Evolutionary conservation across 2,329 filamentous ascomycete species (phyloP).

Genomic region (Thelonectria discophora): DNA sequence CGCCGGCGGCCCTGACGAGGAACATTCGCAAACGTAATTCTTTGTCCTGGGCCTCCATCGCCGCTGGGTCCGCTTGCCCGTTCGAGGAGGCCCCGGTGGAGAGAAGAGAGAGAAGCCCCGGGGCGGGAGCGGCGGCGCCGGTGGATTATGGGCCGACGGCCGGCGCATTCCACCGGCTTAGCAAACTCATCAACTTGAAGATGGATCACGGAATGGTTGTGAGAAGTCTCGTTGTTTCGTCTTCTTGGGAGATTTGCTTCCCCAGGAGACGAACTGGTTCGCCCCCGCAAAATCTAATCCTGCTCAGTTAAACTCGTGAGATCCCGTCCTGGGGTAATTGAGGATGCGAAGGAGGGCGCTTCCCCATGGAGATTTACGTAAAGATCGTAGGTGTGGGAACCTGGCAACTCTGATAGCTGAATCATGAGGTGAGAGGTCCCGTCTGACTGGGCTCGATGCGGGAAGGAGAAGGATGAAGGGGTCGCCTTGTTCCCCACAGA

Average conservation of each 20-base stretch:
- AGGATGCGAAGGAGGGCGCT: background rate
- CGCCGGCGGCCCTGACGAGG: slow-evolving; percentile 5
- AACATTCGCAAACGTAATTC: background rate
- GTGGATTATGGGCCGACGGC: background rate
- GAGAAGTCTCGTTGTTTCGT: background rate
- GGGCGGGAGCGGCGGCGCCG: background rate
- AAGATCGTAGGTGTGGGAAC: slow-evolving; percentile 10
- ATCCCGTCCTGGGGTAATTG: slow-evolving; percentile 7
- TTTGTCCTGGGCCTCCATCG: background rate
- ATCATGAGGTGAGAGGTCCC: slow-evolving; percentile 1
- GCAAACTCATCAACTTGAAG: background rate
- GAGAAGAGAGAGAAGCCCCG: too few species aligned
- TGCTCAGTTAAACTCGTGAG: background rate
- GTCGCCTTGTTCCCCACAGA: slow-evolving; percentile 8
- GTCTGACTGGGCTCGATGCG: slow-evolving; percentile 7
- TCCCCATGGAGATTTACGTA: slow-evolving; percentile 20
- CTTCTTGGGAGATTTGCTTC: background rate
- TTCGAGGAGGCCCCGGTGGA: slow-evolving; percentile 8
- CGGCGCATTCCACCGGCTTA: slow-evolving; percentile 9
- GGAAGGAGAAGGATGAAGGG: background rate
- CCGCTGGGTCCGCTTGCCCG: background rate
- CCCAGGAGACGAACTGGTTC: background rate
- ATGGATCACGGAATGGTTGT: background rate
- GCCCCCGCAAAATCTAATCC: background rate
- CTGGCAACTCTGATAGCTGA: slow-evolving; percentile 1